Evolutionary conservation across 2,329 filamentous ascomycete genomes (phyloP).

Genomic region (Shiraia sp.): DNA sequence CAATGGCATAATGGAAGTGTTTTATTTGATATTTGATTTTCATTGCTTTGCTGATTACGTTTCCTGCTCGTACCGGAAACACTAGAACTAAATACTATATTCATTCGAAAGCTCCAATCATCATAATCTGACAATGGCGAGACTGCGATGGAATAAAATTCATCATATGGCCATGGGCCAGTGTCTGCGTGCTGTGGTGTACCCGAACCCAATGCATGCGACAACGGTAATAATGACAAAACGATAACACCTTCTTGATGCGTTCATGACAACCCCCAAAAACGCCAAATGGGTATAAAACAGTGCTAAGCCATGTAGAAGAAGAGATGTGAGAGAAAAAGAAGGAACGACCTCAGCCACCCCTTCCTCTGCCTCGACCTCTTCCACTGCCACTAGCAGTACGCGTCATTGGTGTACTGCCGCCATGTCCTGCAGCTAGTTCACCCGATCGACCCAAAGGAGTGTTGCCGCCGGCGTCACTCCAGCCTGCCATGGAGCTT

Average conservation of each 20-base stretch:
- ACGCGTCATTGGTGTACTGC: constrained; percentile 41
- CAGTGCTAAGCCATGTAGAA: background rate
- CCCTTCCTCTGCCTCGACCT: constrained; percentile 33
- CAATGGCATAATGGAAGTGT: no score
- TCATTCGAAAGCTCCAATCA: no score
- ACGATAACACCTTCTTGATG: background rate
- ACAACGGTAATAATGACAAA: background rate
- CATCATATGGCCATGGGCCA: no score
- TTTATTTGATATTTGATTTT: no score
- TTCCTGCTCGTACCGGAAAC: no score
- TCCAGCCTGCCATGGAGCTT: constrained; percentile 43
- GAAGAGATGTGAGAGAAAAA: background rate
- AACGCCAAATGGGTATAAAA: constrained; percentile 11
- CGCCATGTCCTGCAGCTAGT: constrained; percentile 28
- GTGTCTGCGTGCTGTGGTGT: no score
- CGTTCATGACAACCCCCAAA: background rate
- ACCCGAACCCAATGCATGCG: no score
- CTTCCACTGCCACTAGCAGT: constrained; percentile 44
- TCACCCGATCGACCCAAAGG: constrained; percentile 42
- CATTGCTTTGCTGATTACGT: no score
- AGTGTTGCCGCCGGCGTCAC: constrained; percentile 41
- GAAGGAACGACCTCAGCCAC: background rate
- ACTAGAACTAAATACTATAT: no score
- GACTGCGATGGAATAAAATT: no score
- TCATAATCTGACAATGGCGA: no score